Evolutionary conservation across 345 rosid genomes (phyloP), one percentile per base, ranked within the genome.

Genomic region (Mercurialis annua): DNA sequence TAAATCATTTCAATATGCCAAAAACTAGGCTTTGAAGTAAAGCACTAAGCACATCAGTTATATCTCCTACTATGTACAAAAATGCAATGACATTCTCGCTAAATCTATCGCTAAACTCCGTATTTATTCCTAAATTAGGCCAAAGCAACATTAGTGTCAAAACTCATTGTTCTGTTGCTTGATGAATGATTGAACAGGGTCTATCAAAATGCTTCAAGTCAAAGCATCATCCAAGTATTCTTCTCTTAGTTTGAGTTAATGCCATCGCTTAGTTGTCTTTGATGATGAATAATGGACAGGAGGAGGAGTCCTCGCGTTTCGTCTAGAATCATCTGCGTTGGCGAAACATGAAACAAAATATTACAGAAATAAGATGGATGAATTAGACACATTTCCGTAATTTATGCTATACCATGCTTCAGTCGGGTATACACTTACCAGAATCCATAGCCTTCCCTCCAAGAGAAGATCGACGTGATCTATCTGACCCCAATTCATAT

Each of bases 291-390:
- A n/a, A n/a, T 23, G 58, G 15, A 63, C 59, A n/a, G 91, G 85
- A 71, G 97, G 92, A 3, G 93, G 97, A 29, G 98, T 89, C 83
- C 69, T 85, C 43, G 91, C 87, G 75, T 80, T 87, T 79, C 91
- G 78, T 49, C 69, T 69, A 27, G 68, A 55, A n/a, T 73, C 83
- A 71, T 72, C 78, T 72, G 72, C 73, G 65, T 73, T 86, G 73
- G 47, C 71, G 55, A 33, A 60, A 67, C 40, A 57, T n/a, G 30
- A 20, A 16, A 15, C 10, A 34, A 65, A 57, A n/a, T 44, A 38
- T 65, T 30, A 75, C 36, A 27, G 44, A 61, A 46, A 46, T 46
- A n/a, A n/a, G n/a, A 8, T 31, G 49, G 18, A 34, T 34, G 21
- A 23, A 48, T 10, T 17, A 17, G 23, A 21, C 36, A 26, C n/a